Evolutionary conservation across 2,329 filamentous ascomycete species (phyloP).

Genomic region (Pyrenochaeta sp.): DNA sequence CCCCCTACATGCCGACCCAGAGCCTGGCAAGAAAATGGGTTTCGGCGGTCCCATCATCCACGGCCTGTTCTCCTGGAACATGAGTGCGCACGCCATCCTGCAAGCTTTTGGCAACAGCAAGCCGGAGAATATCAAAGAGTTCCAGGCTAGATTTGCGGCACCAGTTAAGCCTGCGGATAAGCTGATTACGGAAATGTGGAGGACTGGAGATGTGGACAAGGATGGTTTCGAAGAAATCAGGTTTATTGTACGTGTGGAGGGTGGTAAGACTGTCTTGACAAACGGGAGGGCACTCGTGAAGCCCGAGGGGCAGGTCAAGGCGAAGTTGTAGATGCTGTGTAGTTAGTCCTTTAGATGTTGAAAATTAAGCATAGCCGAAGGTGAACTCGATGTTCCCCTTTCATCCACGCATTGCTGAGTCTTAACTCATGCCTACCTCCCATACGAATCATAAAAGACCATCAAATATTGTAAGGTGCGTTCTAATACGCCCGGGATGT

Average conservation of each 20-base stretch:
- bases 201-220: slow-evolving; percentile 71
- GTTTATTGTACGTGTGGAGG: slow-evolving; percentile 79
- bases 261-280: slow-evolving; percentile 84
- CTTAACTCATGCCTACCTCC: not conserved
- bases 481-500: not conserved
- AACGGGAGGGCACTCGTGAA: slow-evolving; percentile 85
- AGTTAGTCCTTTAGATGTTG: not conserved
- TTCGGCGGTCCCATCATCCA: slow-evolving; percentile 91
- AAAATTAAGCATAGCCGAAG: not conserved
- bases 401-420: not conserved
- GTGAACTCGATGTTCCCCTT: not conserved
- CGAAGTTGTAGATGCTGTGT: slow-evolving; percentile 44
- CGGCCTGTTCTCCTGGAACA: slow-evolving; percentile 89
- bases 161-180: slow-evolving; percentile 86
- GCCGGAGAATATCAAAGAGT: slow-evolving; percentile 83
- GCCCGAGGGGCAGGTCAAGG: slow-evolving; percentile 59
- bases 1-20: slow-evolving; percentile 86
- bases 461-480: not conserved
- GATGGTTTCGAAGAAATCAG: slow-evolving; percentile 79
- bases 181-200: slow-evolving; percentile 83
- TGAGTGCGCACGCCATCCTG: slow-evolving; percentile 75
- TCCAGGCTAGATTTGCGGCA: slow-evolving; percentile 86
- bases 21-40: slow-evolving; percentile 87
- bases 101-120: slow-evolving; percentile 77
- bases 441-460: not conserved